phyloP scores from a whole-genome alignment of 2,329 filamentous ascomycete species.

The Aspergillus phoenicis region DNA sequence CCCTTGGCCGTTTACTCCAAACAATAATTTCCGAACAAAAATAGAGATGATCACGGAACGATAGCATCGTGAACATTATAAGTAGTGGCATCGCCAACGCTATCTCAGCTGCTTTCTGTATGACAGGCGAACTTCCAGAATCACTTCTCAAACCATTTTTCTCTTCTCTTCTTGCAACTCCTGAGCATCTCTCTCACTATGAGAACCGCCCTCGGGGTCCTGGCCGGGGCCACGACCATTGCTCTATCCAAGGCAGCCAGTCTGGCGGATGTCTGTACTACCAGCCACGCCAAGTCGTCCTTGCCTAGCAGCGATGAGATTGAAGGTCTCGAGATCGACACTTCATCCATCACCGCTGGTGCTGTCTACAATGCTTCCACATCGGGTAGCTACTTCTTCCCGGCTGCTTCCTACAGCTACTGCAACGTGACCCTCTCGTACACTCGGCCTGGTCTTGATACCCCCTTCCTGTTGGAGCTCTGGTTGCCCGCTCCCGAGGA shows the following conservation, averaged over 20 bases:
- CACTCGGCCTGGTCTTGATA: constrained; percentile 45
- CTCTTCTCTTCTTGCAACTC: too few species aligned
- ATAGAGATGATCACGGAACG: not conserved
- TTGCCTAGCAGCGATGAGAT: not conserved
- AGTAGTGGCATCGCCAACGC: not conserved
- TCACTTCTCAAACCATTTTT: not conserved
- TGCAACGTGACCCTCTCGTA: constrained; percentile 50
- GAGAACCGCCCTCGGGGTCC: not conserved
- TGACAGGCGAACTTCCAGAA: not conserved
- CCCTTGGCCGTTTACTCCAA: not conserved
- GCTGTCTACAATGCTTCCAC: constrained; percentile 7
- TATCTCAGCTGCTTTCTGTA: not conserved
- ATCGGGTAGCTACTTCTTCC: not conserved
- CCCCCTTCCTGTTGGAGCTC: constrained; percentile 40
- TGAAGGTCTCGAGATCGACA: not conserved
- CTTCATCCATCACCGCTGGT: not conserved
- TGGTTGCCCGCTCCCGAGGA: constrained; percentile 33
- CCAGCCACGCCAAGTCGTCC: not conserved
- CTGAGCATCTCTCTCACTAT: not conserved
- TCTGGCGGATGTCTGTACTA: not conserved
- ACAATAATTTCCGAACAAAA: not conserved
- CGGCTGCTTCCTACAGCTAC: constrained; percentile 15
- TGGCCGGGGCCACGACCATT: constrained; percentile 1
- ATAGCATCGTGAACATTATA: not conserved
- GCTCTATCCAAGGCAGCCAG: not conserved